phyloP scores from a whole-genome alignment of 805 yeast species.

The Sugiyamaella lignohabitans region DNA sequence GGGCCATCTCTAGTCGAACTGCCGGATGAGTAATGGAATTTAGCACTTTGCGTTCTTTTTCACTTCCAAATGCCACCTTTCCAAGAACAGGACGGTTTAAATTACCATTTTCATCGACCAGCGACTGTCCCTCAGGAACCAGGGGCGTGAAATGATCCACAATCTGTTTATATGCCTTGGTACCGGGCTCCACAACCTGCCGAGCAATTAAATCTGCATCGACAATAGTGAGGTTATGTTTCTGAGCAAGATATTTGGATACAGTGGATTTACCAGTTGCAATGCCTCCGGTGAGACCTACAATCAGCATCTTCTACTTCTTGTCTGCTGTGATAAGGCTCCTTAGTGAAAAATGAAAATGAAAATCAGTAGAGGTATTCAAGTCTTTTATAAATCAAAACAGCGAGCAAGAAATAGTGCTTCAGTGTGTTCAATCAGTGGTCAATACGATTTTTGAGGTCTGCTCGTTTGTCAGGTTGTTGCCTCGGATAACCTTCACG shows the following conservation, averaged over 20 bases:
- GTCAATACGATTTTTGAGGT: no score
- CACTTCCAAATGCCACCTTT: constrained; percentile 64
- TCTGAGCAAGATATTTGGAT: constrained; percentile 48
- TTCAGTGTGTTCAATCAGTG: no score
- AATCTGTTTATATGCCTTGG: constrained; percentile 59
- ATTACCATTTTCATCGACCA: constrained; percentile 4
- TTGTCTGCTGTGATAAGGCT: no score
- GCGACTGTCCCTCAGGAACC: constrained; percentile 35
- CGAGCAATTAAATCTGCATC: constrained; percentile 92
- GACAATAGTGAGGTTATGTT: constrained; percentile 52
- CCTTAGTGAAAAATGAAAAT: no score
- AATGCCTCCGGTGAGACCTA: constrained; percentile 97
- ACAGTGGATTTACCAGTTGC: constrained; percentile 97
- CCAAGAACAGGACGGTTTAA: constrained; percentile 76
- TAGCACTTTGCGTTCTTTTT: constrained; percentile 48
- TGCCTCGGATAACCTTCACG: no score
- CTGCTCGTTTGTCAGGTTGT: no score
- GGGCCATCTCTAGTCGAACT: constrained; percentile 59
- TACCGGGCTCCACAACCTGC: constrained; percentile 78
- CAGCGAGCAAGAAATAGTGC: no score
- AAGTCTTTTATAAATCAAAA: no score
- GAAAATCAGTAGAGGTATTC: no score
- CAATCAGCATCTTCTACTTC: constrained; percentile 57
- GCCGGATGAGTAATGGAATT: constrained; percentile 86
- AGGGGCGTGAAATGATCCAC: constrained; percentile 49